Base-by-base conservation (phyloP, 768 basidiomycete genomes). In the Fomitopsis pulvina region DNA sequence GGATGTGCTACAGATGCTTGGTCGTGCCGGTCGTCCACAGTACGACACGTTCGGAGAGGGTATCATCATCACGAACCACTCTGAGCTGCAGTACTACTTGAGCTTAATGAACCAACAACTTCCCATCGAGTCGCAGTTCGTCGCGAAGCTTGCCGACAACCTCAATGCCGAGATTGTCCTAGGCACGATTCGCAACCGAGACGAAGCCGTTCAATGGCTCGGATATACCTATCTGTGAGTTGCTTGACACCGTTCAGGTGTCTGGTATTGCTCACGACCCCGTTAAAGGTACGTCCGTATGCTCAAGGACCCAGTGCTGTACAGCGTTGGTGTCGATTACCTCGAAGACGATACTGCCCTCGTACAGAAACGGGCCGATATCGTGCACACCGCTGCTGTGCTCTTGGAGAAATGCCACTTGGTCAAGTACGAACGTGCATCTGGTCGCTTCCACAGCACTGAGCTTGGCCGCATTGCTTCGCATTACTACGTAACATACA, bases 1-100 rank as follows among this genome's bases (percentile, higher is more conserved):
- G 66, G 96, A 98, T 63, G 93, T 98, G 0, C 72, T 99, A 4
- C 96, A 99, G 68, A 98, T 99, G 96, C 83, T 98, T 2, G 96
- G 96, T 42, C 85, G 94, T 58, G 96, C 96, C 2, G 96, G 96
- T 62, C 82, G 95, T 46, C 96, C 95, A 12, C 94, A 98, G 65
- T 97, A 86, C 68, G 95, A 99, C 65, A 96, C 93, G 0, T 94
- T 80, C 58, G 95, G 96, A 21, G 95, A 98, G 69, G 96, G 96
- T 40, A 87, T 96, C 61, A 96, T 99, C 67, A 98, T 98, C 69
- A 99, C 96, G 37, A 97, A 94, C 63, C 94, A 97, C 61, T 80
- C 86, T 2, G 96, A 99, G 66, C 76, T 99, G 37, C 96, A 98
- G 66, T 99, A 97, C 65, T 99, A 97, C 63, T 75, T 98, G 22